Evolutionary conservation across 768 basidiomycete species (phyloP), one percentile per base, ranked within the genome.

Genomic region (Rhodotorula babjevae): DNA sequence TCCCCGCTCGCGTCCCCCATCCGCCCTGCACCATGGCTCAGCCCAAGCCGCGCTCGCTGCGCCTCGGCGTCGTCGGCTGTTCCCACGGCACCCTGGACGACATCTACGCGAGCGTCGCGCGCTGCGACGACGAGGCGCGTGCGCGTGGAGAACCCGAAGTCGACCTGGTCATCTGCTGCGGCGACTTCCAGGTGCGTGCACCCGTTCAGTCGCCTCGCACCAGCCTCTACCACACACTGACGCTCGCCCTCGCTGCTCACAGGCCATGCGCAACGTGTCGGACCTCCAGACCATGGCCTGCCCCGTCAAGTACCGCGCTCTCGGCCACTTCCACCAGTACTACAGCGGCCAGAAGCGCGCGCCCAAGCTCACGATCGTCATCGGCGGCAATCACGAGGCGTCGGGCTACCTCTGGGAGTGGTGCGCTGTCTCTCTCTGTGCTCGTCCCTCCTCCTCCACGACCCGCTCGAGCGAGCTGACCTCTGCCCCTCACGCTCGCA

Each of bases 301-400:
- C 4, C 95, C 95, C 0, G 83, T 86, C 74, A 97, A 96, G 81
- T 97, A 93, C 82, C 88, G 88, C 73, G 82, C 85, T 36, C 83
- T 98, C 63, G 90, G 91, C 44, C 88, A 88, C 57, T 99, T 98
- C 79, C 84, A 91, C 82, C 77, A 82, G 77, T 99, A 98, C 81
- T 97, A 99, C 79, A 88, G 87, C 2, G 92, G 92, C 2, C 84
- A 89, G 79, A 88, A 84, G 78, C 82, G 76, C n/a, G 93, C 95
- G 4, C 93, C 94, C 0, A 81, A 95, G 9, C 81, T 95, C 80
- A 99, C 96, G 0, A 84, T 99, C 21, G 87, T 98, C 61, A 96
- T 98, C 78, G 96, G 96, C 25, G 96, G 96, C 16, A 98, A 98
- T 79, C 96, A 98, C 80, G 96, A 98, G 82, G 92, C 92, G 3